Conservation (phyloP, 2,329 filamentous ascomycete genomes). For the Pezizomycotina sp. region DNA sequence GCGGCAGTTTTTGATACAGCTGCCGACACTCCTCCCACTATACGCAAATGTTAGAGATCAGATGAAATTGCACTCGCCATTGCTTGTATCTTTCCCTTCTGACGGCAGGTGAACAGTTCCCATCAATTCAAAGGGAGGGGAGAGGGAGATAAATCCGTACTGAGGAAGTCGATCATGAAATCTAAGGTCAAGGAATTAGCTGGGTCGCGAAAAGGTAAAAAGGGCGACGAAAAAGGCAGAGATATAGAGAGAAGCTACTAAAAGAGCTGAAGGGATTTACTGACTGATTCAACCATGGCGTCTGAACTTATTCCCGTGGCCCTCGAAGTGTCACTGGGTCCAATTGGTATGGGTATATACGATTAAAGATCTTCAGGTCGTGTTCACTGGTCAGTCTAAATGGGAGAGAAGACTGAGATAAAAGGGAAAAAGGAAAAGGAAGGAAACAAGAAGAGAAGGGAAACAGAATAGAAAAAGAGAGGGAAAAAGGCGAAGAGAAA, state of each 20-base stretch:
- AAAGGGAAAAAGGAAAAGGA: conserved; percentile 8
- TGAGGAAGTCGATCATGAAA: conserved; percentile 97
- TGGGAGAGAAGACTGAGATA: conserved; percentile 11
- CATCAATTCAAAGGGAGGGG: conserved; percentile 2
- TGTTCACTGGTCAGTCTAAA: conserved; percentile 19
- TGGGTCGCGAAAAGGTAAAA: conserved; percentile 1
- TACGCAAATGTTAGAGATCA: conserved; percentile 27
- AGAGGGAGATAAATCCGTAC: conserved; percentile 41
- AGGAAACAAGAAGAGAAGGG: conserved; percentile 9
- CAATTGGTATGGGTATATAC: conserved; percentile 15
- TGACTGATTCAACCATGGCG: conserved; percentile 19
- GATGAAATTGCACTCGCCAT: neutral
- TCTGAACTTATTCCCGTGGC: conserved; percentile 17
- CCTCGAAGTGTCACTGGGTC: conserved; percentile 12
- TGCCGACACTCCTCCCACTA: conserved; percentile 99
- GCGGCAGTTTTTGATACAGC: conserved; percentile 99
- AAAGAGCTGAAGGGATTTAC: conserved; percentile 8
- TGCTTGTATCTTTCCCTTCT: conserved; percentile 6
- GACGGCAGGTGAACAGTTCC: conserved; percentile 4
- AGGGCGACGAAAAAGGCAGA: conserved; percentile 10
- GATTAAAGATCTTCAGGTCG: conserved; percentile 13
- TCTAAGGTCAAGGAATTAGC: conserved; percentile 26
- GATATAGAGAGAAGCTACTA: conserved; percentile 10
- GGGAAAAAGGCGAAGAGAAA: conserved; percentile 15
- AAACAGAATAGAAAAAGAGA: no score